Evolutionary conservation across 768 basidiomycete genomes (phyloP).

Genomic region (Heimioporus sp.): DNA sequence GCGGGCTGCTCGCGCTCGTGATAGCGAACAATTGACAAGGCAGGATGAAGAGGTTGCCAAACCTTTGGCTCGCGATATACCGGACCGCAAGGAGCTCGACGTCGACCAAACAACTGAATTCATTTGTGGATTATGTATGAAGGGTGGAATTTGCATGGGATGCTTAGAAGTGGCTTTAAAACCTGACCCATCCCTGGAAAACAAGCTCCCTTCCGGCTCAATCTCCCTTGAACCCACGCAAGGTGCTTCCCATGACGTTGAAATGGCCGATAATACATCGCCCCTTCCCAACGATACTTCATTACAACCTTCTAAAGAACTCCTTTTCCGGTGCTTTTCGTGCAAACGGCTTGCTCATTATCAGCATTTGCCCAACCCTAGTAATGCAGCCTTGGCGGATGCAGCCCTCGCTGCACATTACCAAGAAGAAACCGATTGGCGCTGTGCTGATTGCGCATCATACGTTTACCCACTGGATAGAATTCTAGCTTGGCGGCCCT

Average conservation of each 20-base stretch:
- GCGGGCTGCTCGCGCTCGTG: constrained; percentile 57
- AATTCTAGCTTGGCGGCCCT: constrained; percentile 90
- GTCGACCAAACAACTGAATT: constrained; percentile 71
- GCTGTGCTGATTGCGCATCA: constrained; percentile 76
- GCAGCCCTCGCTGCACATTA: constrained; percentile 59
- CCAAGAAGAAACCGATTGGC: constrained; percentile 54
- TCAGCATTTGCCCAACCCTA: constrained; percentile 57
- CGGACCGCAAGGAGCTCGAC: constrained; percentile 46
- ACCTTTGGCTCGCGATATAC: constrained; percentile 29
- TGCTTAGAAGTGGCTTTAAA: constrained; percentile 59
- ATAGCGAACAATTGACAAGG: constrained; percentile 40
- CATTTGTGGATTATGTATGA: constrained; percentile 70
- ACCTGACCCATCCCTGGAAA: constrained; percentile 36
- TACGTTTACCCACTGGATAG: constrained; percentile 72
- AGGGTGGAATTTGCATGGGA: constrained; percentile 76
- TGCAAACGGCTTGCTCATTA: constrained; percentile 89
- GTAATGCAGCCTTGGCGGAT: constrained; percentile 33
- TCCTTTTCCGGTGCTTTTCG: constrained; percentile 78
- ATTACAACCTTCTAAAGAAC: constrained; percentile 32
- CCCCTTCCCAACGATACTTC: constrained; percentile 13
- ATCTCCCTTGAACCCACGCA: constrained; percentile 7
- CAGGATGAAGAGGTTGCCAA: constrained; percentile 23
- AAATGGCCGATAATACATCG: constrained; percentile 33
- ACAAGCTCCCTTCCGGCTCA: constrained; percentile 10
- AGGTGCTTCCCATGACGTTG: constrained; percentile 24